Conservation (phyloP, 2,329 filamentous ascomycete genomes). For the Ascosphaera acerosa region DNA sequence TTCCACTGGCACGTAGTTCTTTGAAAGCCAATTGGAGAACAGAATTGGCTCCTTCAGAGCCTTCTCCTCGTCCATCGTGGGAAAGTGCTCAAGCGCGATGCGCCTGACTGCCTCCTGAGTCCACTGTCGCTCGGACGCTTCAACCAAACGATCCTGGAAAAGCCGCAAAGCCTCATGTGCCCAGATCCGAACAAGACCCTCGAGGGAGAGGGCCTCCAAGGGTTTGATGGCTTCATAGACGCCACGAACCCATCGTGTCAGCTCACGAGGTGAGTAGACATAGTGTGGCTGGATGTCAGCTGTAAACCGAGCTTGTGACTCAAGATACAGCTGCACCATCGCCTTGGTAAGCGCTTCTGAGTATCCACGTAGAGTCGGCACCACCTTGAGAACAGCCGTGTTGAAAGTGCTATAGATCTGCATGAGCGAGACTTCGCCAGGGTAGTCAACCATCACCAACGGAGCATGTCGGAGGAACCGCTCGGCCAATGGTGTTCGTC, state of each 20-base stretch:
- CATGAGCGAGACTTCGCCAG: conserved; percentile 73
- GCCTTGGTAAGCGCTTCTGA: conserved; percentile 81
- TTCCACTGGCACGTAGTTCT: conserved; percentile 93
- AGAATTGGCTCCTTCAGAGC: conserved; percentile 81
- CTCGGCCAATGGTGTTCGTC: conserved; percentile 77
- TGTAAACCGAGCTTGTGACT: conserved; percentile 86
- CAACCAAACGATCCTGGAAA: conserved; percentile 92
- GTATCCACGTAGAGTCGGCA: conserved; percentile 84
- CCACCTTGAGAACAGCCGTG: conserved; percentile 82
- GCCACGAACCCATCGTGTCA: conserved; percentile 92
- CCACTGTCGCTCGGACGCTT: conserved; percentile 84
- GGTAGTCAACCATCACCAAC: conserved; percentile 99
- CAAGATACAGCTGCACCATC: conserved; percentile 91
- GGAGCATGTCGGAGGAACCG: conserved; percentile 90
- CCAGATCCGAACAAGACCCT: conserved; percentile 91
- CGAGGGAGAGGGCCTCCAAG: conserved; percentile 62
- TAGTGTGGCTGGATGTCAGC: conserved; percentile 96
- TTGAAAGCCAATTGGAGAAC: conserved; percentile 98
- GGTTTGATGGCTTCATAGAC: conserved; percentile 92
- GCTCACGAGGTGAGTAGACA: conserved; percentile 94
- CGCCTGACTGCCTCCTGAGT: conserved; percentile 68
- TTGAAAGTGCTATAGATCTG: conserved; percentile 99
- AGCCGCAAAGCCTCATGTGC: conserved; percentile 87
- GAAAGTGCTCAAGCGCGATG: conserved; percentile 79
- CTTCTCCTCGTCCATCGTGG: conserved; percentile 73